These are phyloP conservation scores for Annulohypoxylon truncatum DNA, from an alignment of 2,329 filamentous ascomycete genomes.

Conservation along the genomic window DNA sequence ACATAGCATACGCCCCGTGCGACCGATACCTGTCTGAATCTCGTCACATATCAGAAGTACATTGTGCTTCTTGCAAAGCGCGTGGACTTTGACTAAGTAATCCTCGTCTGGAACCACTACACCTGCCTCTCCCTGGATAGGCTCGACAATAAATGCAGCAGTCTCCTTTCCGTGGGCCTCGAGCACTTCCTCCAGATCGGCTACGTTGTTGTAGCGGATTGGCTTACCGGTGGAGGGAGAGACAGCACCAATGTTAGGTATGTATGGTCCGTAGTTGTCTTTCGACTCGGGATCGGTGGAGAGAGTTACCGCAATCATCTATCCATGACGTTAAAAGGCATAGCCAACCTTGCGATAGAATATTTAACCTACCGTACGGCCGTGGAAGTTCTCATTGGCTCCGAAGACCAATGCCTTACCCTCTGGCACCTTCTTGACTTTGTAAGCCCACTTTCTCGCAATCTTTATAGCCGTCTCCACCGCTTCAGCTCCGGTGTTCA, in stretches of 20 bases:
- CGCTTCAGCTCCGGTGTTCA: constrained; percentile 98
- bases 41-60: constrained; percentile 97
- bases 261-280: constrained; percentile 96
- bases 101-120: constrained; percentile 93
- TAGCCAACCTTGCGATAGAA: background rate
- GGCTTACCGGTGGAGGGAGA: constrained; percentile 80
- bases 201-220: constrained; percentile 88
- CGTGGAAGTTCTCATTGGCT: constrained; percentile 94
- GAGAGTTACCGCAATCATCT: constrained; percentile 95
- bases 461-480: constrained; percentile 97
- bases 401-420: constrained; percentile 87
- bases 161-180: constrained; percentile 85
- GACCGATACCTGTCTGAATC: constrained; percentile 97
- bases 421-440: constrained; percentile 88
- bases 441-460: constrained; percentile 97
- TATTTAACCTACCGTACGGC: constrained; percentile 83
- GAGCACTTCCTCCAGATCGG: constrained; percentile 81
- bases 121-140: constrained; percentile 96
- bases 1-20: constrained; percentile 93
- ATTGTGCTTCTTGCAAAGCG: constrained; percentile 93
- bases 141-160: constrained; percentile 93
- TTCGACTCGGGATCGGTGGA: constrained; percentile 95
- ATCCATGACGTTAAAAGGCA: constrained; percentile 30
- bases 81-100: constrained; percentile 84
- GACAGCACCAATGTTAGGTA: constrained; percentile 84